Evolutionary conservation across 2,329 filamentous ascomycete genomes (phyloP), one percentile per base, ranked within the genome.

Genomic region (Talaromyces islandicus): DNA sequence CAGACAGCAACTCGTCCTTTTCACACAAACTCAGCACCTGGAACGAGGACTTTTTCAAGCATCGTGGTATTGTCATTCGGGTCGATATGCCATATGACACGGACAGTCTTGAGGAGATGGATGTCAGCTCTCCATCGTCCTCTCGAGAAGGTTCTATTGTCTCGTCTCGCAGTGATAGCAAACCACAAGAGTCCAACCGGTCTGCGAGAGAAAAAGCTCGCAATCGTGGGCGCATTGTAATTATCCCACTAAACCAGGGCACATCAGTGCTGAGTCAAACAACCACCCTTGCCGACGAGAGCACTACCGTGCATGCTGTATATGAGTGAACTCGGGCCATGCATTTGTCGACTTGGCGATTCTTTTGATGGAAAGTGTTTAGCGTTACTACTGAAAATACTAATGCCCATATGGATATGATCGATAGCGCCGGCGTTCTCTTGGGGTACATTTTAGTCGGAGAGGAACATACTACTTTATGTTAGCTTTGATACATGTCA

Each of bases 61-160:
- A 69, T 1, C 59, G 66, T 11, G 69, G 69, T 1, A 43, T 73
- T 11, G 21, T 72, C 52, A 70, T 73, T 17, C 64, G 71, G 21
- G 63, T 73, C 10, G 71, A 73, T 59, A 58, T 73, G 35, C 71
- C 71, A 0, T 64, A 67, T 51, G 68, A 72, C 56, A 63, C 65
- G 17, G 62, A 64, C 9, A 68, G 70, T 19, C 62, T 72, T 43
- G 54, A 64, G 10, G 46, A 57, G 19, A 69, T 72, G 64, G 65
- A 70, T 59, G 46, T 70, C 21, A 58, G 24, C 4, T 57, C 59
- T 7, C 59, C 55, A 2, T 27, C 29, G 7, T 55, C 59, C 12
- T 61, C 59, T 21, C 55, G 59, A 14, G 29, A 54, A 24, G 56
- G 59, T 3, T 61, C 59, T 2, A n/a, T 58, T 12, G 53, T 52